Conservation (phyloP, 176 grass and related monocot genomes). For the Triticum urartu region DNA sequence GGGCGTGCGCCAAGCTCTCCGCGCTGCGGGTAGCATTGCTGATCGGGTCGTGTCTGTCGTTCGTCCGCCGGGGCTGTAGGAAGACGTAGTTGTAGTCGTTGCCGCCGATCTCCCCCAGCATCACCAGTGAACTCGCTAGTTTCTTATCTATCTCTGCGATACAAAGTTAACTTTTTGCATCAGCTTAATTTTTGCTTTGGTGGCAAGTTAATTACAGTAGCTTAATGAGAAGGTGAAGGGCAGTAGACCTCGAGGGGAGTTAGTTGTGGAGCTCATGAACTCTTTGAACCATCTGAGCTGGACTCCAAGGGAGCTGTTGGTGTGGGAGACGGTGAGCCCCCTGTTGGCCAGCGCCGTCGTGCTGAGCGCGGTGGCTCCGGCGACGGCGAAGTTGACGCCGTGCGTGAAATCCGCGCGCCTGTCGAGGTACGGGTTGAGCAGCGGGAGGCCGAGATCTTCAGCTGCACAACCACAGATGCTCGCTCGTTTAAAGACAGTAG, state of each 20-base stretch:
- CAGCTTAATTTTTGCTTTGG: background rate
- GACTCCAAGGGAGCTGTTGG: constrained; percentile 44
- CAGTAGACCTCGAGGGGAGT: background rate
- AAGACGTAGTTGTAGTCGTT: constrained; percentile 89
- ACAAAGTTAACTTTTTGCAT: background rate
- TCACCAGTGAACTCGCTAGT: constrained; percentile 40
- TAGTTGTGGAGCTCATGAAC: constrained; percentile 10
- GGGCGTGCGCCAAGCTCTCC: background rate
- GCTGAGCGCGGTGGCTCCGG: constrained; percentile 35
- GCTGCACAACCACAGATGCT: constrained; percentile 26
- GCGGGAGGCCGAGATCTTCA: constrained; percentile 33
- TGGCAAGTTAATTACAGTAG: background rate
- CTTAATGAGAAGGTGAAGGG: background rate
- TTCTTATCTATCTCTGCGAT: constrained; percentile 31
- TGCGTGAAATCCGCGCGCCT: constrained; percentile 27
- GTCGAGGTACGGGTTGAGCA: constrained; percentile 51
- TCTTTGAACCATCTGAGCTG: constrained; percentile 48
- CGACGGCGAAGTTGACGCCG: constrained; percentile 45
- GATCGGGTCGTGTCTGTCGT: background rate
- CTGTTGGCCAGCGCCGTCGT: constrained; percentile 15
- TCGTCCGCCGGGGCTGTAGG: constrained; percentile 7
- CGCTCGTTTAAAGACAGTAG: background rate
- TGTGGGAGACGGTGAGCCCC: background rate
- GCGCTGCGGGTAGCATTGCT: background rate
- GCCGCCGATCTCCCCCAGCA: constrained; percentile 76